Evolutionary conservation across 345 rosid species (phyloP), one percentile per base, ranked within the genome.

Genomic region (Erysimum cheiranthoides): DNA sequence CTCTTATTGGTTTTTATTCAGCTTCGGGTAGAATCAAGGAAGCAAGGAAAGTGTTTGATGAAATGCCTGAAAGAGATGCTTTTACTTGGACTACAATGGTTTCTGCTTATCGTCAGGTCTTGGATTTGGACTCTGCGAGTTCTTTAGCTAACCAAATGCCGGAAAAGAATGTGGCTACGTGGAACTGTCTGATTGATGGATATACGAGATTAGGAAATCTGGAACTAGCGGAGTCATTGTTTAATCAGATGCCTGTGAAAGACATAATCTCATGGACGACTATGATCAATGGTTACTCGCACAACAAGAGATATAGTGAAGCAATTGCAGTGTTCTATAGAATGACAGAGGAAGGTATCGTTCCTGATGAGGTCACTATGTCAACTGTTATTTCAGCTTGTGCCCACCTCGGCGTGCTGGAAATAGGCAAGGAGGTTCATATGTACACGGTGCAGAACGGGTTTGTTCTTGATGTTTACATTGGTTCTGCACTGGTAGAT

Each of bases 141-240:
- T 76, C 61, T 50, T 80, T 88, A 73, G 86, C 89, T 79, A 86
- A 84, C 71, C 77, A 63, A 58, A 88, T 84, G 89, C 86, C 81
- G 5, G 83, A 80, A 49, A 85, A 86, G 85, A 86, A 84, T 64
- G 74, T 61, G 0, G 90, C 85, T 27, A 60, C 92, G 0, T 90
- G 88, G 92, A 90, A 93, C 67, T 77, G 90, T 47, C 61, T 93
- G 90, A 86, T 93, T 59, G 88, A 89, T 81, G 93, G 96, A 66
- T 87, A 85, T 77, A 85, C 82, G 25, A 85, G 82, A 68, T 30
- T 71, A 69, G 82, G 85, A 12, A 78, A 83, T 70, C 75, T 83
- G n/a, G 84, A 52, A 39, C 61, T 78, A 28, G 95, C 91, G 0
- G 89, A 86, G 80, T 72, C 74, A 14, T 59, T 89, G 62, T 93